Base-by-base conservation (phyloP, 2,329 filamentous ascomycete genomes). In the Escovopsis sp. region DNA sequence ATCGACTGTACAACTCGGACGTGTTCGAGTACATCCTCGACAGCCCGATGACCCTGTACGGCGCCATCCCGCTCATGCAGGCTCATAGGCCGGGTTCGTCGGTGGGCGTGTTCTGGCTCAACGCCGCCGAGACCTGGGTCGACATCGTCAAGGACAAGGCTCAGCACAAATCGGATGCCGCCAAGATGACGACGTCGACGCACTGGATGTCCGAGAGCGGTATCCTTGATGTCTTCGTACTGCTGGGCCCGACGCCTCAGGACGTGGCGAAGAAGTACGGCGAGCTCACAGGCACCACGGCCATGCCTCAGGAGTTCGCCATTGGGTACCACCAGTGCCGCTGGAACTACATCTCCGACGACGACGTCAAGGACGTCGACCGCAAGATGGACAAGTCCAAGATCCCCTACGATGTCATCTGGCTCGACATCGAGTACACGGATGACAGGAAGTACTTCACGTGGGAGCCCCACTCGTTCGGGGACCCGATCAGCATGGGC, bases 381-480 rank as follows among this genome's bases (percentile, higher is more conserved):
- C 77, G 82, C 44, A 93, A 92, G 55, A 94, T 98, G 63, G 87
- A 96, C 63, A 92, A 90, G 62, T 75, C 78, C 59, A 79, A 84
- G 53, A 94, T 98, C 36, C 90, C 90, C 0, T 98, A 96, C 61
- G 90, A 98, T 58, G 83, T 96, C 43, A 98, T 98, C 49, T 98
- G 90, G 90, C 76, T 98, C 14, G 90, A 98, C 49, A 84, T 98
- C 45, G 90, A 98, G 61, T 98, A 96, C 57, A 92, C 87, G 0
- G 83, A 98, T 40, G 86, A 81, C 56, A 88, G 90, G 61, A 92
- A 94, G 62, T 98, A 98, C 64, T 98, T 98, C 55, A 94, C 87
- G 1, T 98, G 86, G 83, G 88, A 98, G 50, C 72, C 77, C 15
- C 70, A 93, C 50, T 90, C 78, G 34, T 98, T 98, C 58, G 69